These are phyloP conservation scores for Penicillium sp. DNA, from an alignment of 2,329 filamentous ascomycete genomes.

Conservation along the genomic window DNA sequence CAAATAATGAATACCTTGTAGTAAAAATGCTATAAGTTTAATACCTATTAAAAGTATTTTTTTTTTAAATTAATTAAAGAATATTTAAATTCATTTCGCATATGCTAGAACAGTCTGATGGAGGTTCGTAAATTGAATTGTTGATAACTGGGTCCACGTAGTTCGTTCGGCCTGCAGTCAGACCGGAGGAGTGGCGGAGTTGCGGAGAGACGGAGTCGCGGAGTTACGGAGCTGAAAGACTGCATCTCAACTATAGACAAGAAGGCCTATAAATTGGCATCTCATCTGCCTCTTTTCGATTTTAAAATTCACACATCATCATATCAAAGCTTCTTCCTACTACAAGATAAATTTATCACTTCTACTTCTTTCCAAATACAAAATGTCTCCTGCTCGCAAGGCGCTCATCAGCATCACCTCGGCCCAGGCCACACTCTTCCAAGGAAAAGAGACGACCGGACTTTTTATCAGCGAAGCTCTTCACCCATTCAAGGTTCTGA, in stretches of 20 bases:
- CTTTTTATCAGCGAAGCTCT: slow-evolving; percentile 54
- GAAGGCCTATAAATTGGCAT: not conserved
- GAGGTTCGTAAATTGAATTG: not conserved
- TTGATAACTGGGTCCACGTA: not conserved
- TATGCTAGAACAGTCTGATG: not conserved
- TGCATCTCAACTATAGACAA: not conserved
- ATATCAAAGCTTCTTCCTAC: not conserved
- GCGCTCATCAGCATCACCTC: not conserved
- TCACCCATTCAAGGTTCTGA: slow-evolving; percentile 54
- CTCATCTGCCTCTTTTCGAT: not conserved
- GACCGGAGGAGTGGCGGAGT: not conserved
- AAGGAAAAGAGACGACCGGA: slow-evolving; percentile 46
- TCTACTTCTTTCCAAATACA: not conserved
- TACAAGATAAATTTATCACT: not conserved
- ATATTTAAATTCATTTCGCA: not conserved
- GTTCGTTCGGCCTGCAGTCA: not conserved
- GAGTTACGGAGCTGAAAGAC: not conserved
- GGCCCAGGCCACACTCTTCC: slow-evolving; percentile 32
- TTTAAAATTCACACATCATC: not conserved
- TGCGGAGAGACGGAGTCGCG: not conserved
- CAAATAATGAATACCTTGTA: too few species aligned
- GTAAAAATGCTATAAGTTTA: too few species aligned
- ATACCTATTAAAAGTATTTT: too few species aligned
- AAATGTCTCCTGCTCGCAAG: not conserved
- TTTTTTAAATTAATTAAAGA: too few species aligned